These are phyloP conservation scores for Sporisorium scitamineum DNA, from an alignment of 1,284 basidiomycete species.

Conservation along the genomic window DNA sequence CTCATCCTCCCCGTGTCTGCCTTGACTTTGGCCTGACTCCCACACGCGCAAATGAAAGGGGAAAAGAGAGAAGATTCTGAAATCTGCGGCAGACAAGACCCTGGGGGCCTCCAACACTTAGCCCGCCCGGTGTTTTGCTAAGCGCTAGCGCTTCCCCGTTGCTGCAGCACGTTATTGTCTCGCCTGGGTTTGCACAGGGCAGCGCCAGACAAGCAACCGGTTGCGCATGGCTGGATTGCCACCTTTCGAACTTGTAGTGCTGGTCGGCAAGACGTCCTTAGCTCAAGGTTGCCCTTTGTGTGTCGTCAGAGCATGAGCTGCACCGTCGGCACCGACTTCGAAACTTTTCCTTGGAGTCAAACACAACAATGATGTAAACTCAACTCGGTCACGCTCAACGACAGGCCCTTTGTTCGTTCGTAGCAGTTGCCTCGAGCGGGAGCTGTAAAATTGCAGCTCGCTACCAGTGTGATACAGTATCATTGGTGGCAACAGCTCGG, in stretches of 20 bases:
- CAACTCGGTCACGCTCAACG: too few relatives aligned
- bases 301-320: background rate
- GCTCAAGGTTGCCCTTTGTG: background rate
- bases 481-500: too few relatives aligned
- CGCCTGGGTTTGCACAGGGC: background rate
- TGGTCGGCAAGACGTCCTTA: background rate
- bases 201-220: background rate
- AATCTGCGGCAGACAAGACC: conserved; percentile 3
- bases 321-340: background rate
- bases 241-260: background rate
- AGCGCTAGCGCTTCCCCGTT: background rate
- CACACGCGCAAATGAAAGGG: background rate
- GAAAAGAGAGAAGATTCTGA: background rate
- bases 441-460: background rate
- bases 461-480: too few relatives aligned
- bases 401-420: too few relatives aligned
- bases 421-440: too few relatives aligned
- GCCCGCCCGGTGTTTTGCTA: background rate
- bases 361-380: too few relatives aligned
- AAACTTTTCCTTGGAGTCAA: background rate
- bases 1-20: background rate
- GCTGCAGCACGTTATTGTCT: background rate
- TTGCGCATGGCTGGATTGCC: too few relatives aligned
- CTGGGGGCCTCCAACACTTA: background rate
- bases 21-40: background rate